These are phyloP conservation scores for Globisporangium spinosum DNA, from an alignment of 352 stramenopile genomes.

Conservation along the genomic window DNA sequence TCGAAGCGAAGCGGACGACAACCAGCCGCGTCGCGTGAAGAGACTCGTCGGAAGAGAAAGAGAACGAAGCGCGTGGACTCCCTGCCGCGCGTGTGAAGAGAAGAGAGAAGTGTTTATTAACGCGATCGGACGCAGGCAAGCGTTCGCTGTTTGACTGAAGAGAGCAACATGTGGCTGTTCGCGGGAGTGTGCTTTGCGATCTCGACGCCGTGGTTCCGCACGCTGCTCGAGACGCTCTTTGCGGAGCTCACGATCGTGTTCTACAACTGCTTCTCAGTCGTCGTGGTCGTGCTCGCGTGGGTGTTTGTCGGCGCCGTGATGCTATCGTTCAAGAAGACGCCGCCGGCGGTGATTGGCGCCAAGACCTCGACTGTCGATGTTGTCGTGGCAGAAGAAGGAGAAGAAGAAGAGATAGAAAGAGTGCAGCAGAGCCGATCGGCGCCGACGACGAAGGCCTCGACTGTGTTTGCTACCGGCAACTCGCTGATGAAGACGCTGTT, in stretches of 20 bases:
- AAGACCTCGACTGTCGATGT: constrained; percentile 3
- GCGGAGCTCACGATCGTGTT: constrained; percentile 24
- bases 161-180: constrained; percentile 24
- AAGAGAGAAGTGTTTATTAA: constrained; percentile 1
- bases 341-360: background rate
- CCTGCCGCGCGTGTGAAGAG: background rate
- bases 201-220: constrained; percentile 18
- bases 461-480: constrained; percentile 5
- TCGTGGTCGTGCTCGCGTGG: constrained; percentile 6
- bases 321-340: constrained; percentile 7
- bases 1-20: constrained; percentile 3
- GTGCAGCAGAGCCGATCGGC: background rate
- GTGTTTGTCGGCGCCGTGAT: constrained; percentile 15
- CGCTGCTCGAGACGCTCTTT: constrained; percentile 21
- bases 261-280: constrained; percentile 17
- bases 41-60: constrained; percentile 8
- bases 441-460: constrained; percentile 8
- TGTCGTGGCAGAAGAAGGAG: background rate
- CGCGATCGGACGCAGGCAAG: background rate
- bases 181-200: constrained; percentile 22
- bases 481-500: constrained; percentile 21
- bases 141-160: background rate
- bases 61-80: constrained; percentile 3
- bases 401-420: constrained; percentile 1
- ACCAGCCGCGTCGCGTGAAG: background rate